phyloP scores from a whole-genome alignment of 495 filamentous ascomycete species.

The Chaetomidium leptoderma region DNA sequence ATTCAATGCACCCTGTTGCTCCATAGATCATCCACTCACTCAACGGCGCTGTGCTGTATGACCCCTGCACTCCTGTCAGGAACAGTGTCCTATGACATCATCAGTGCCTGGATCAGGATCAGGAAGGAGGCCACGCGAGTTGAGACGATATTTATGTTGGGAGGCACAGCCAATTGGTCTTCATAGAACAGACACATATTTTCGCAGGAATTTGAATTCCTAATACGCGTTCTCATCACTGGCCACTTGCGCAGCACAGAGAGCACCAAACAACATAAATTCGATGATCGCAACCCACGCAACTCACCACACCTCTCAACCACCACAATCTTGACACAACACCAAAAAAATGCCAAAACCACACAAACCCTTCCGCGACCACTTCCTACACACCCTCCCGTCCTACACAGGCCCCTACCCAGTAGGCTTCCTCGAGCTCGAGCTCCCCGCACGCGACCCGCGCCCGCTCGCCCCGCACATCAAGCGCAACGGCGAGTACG shows the following conservation, averaged over 20 bases:
- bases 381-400: conserved; percentile 53
- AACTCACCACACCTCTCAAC: background rate
- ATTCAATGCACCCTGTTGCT: too few relatives aligned
- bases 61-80: background rate
- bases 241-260: too few relatives aligned
- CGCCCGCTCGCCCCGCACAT: conserved; percentile 38
- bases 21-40: too few relatives aligned
- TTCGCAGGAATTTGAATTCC: background rate
- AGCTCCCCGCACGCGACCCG: conserved; percentile 53
- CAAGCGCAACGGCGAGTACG: conserved; percentile 37
- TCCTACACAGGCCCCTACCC: conserved; percentile 56
- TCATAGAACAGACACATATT: background rate
- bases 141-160: too few relatives aligned
- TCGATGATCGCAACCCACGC: background rate
- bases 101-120: background rate
- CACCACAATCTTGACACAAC: background rate
- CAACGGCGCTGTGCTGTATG: too few relatives aligned
- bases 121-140: background rate
- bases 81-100: background rate
- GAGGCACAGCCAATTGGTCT: background rate
- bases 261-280: too few relatives aligned
- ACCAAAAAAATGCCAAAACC: background rate
- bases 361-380: conserved; percentile 30
- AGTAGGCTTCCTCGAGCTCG: conserved; percentile 61
- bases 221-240: too few relatives aligned